Evolutionary conservation across 352 stramenopile species (phyloP), one percentile per base, ranked within the genome.

Genomic region (Phytophthora pistaciae): DNA sequence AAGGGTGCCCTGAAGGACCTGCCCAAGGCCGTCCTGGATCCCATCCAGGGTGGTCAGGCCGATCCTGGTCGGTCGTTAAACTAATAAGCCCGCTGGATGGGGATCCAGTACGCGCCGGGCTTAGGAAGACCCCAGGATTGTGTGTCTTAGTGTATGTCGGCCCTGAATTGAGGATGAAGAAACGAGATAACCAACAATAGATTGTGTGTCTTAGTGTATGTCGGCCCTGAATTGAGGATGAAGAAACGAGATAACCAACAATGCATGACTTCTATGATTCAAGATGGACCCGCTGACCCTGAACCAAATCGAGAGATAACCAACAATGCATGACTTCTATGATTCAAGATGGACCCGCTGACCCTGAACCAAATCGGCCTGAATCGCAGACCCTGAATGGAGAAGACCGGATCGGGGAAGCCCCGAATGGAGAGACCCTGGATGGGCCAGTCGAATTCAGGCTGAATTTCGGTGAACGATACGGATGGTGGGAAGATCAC

Each of bases 111-210:
- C 40, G 40, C 40, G 40, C 6, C 40, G 40, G 40, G 40, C 40
- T 48, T n/a, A 48, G 16, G 40, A 48, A 48, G 40, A 48, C 40
- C 40, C 40, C 11, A 48, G 40, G 16, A n/a, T 48, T 48, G 16
- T 48, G 40, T 48, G 40, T n/a, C 40, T 48, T 50, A 50, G 44
- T 21, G 14, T 50, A 23, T 50, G 44, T 50, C 44, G 44, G 44
- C 44, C 44, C 44, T 18, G 36, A 50, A 2, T 23, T 50, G 44
- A n/a, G 44, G n/a, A 23, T 9, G 6, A 20, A 25, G n/a, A 23
- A 50, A 13, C 44, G n/a, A 13, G 44, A 50, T 50, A 50, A 50
- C n/a, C n/a, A n/a, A n/a, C n/a, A n/a, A n/a, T n/a, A n/a, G 16
- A n/a, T 48, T 48, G 16, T 48, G 40, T 48, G 40, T n/a, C 40